phyloP scores from a whole-genome alignment of 2,329 filamentous ascomycete genomes.

The Aspergillus sp. region DNA sequence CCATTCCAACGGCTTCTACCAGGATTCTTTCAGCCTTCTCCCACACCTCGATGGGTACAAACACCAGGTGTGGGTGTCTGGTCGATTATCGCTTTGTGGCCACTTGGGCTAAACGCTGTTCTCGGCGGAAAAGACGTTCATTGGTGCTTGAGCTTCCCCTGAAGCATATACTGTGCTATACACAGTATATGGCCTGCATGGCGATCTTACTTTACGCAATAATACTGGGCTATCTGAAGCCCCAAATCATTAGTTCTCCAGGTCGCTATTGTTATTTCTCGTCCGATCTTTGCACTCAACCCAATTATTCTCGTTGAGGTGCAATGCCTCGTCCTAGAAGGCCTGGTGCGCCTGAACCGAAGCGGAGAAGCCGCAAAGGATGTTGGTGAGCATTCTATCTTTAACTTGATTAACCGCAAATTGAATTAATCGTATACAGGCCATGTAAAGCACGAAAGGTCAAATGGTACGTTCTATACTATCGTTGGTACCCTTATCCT shows the following conservation, averaged over 20 bases:
- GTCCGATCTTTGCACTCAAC: conserved; percentile 9
- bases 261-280: conserved; percentile 10
- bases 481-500: conserved; percentile 4
- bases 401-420: neutral
- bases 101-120: conserved; percentile 27
- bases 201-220: conserved; percentile 15
- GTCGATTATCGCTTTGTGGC: conserved; percentile 32
- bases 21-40: conserved; percentile 13
- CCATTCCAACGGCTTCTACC: conserved; percentile 5
- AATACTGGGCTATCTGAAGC: conserved; percentile 15
- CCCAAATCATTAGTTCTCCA: conserved; percentile 13
- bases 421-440: conserved; percentile 41
- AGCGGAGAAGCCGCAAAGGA: conserved; percentile 62
- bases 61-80: conserved; percentile 28
- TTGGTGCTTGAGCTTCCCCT: neutral
- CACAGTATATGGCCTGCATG: conserved; percentile 12
- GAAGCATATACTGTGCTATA: no score
- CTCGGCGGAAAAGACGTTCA: conserved; percentile 20
- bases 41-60: conserved; percentile 31
- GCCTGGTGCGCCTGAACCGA: conserved; percentile 59
- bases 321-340: conserved; percentile 62
- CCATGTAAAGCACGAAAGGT: conserved; percentile 75
- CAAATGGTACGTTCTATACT: conserved; percentile 56
- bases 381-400: conserved; percentile 55
- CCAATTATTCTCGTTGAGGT: conserved; percentile 13